Base-by-base conservation (phyloP, 805 yeast genomes). In the Metschnikowia aberdeeniae region DNA sequence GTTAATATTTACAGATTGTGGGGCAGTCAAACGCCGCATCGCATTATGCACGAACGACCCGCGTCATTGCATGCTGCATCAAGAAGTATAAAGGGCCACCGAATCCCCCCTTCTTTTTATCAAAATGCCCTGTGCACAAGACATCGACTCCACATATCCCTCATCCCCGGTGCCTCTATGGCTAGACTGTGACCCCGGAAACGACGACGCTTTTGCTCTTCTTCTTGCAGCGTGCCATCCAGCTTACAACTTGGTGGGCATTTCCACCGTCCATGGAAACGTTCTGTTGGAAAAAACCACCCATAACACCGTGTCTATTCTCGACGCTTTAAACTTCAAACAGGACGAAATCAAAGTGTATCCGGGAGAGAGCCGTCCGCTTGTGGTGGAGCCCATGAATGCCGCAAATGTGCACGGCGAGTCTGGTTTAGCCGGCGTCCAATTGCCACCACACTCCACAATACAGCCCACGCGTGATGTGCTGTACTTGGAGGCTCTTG, bases 131-230 rank as follows among this genome's bases (percentile, higher is more conserved):
- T 27, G 43, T 14, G 39, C 33, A 14, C 17, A 36, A 17, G 4
- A 35, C 30, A 9, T 5, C 9, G 13, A 9, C 7, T 6, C 32
- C n/a, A 26, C 33, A 2, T 13, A 6, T 19, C 13, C 27, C 17
- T 5, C 28, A 2, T 28, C 14, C n/a, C 36, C 45, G 10, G 55
- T 69, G 2, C 95, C 95, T 0, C 57, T 89, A 5, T 89, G 96
- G 96, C 63, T 89, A 10, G 96, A 89, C 64, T 89, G 96, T 62
- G 96, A 89, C 59, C 95, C 96, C 0, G 96, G 96, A 1, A 93
- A 85, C 57, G 96, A 89, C 58, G 97, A 89, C 56, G 83, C 86
- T 1, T 75, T 86, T 36, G 96, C 93, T 4, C 70, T 89, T 6
- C 65, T 86, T 8, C 52, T 89, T 22, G 80, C 87, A 0, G 67